Percentiles rank a stretch among this genome's conserved stretches.
Evolutionary conservation across 805 yeast genomes (phyloP).

Genomic region (Cyberlindnera subsufficiens): DNA sequence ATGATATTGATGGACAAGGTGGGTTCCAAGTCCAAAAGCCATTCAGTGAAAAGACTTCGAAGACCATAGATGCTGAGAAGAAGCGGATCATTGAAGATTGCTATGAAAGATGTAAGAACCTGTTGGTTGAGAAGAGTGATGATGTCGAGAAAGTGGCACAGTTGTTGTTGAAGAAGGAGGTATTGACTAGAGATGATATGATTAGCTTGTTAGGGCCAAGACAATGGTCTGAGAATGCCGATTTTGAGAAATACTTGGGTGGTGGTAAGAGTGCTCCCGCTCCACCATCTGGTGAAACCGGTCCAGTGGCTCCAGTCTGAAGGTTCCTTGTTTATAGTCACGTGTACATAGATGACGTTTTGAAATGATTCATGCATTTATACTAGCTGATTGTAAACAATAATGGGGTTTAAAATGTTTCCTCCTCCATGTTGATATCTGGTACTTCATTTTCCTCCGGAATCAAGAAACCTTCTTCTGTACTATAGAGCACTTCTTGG

Average conservation of each 20-base stretch:
- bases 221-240: constrained; percentile 79
- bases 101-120: constrained; percentile 49
- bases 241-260: constrained; percentile 80
- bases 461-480: constrained; percentile 78
- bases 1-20: constrained; percentile 43
- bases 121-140: constrained; percentile 52
- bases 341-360: background rate
- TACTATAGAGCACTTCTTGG: constrained; percentile 70
- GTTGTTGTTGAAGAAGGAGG: constrained; percentile 65
- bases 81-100: constrained; percentile 62
- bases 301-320: constrained; percentile 1
- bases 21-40: constrained; percentile 54
- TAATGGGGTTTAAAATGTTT: constrained; percentile 23
- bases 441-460: constrained; percentile 34
- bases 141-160: constrained; percentile 70
- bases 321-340: background rate
- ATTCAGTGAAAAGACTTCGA: constrained; percentile 68
- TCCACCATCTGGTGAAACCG: constrained; percentile 11
- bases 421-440: constrained; percentile 28
- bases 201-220: constrained; percentile 68
- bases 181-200: constrained; percentile 79
- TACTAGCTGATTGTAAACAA: background rate
- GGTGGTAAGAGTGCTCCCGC: constrained; percentile 18
- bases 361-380: too few relatives aligned
- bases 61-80: constrained; percentile 62